Conservation (phyloP, 371 early-diverging fungal genomes). For the Mucor saturninus region DNA sequence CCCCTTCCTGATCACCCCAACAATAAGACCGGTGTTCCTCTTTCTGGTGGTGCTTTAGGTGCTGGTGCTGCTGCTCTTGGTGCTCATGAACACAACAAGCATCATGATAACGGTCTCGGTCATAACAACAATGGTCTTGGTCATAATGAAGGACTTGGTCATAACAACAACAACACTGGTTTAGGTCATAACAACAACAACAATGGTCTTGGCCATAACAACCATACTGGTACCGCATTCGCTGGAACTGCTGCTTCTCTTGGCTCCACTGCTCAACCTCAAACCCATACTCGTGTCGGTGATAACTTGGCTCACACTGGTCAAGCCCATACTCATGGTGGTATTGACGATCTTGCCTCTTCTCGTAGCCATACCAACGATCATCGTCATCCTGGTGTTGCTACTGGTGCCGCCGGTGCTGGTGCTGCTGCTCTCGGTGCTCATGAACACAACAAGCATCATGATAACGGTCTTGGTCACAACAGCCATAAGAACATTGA, state of each 20-base stretch:
- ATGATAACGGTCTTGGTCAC: too few species aligned
- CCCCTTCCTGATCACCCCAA: neutral
- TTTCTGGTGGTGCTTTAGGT: neutral
- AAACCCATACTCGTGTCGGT: neutral
- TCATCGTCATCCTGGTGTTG: neutral
- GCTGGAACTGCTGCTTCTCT: constrained; percentile 3
- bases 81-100: neutral
- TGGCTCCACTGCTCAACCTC: neutral
- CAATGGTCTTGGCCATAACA: neutral
- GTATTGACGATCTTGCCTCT: neutral
- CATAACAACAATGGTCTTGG: neutral
- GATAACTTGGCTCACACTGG: neutral
- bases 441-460: too few species aligned
- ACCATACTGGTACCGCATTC: constrained; percentile 11
- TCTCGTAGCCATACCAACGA: neutral
- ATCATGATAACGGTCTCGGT: too few species aligned
- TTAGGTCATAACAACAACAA: neutral
- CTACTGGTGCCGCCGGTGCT: neutral
- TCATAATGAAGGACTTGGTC: neutral
- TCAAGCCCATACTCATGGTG: neutral
- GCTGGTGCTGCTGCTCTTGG: neutral
- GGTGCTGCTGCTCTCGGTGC: neutral
- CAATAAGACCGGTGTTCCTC: neutral
- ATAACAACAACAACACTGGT: neutral
- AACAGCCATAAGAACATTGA: neutral